Conservation (phyloP, 108 stramenopile genomes). For the Conticribra weissflogii region DNA sequence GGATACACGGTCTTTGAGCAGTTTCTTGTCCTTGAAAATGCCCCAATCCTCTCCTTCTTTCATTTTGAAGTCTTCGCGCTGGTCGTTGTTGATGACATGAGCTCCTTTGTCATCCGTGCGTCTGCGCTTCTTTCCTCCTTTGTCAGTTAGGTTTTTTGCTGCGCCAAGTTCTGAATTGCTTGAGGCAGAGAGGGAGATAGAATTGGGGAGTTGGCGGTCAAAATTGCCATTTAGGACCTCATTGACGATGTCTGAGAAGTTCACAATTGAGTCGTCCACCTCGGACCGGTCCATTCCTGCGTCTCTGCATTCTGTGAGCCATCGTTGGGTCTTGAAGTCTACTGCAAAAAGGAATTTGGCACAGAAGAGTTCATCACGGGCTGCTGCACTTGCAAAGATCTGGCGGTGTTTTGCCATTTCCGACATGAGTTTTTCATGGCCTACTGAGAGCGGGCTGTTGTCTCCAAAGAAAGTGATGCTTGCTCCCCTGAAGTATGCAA, state of each 20-base stretch:
- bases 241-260: conserved; percentile 5
- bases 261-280: not conserved
- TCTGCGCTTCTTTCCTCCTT: no score
- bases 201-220: no score
- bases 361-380: not conserved
- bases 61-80: no score
- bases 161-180: no score
- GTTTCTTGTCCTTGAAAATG: no score
- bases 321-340: conserved; percentile 1
- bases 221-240: not conserved
- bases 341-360: conserved; percentile 11
- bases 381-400: not conserved
- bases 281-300: not conserved
- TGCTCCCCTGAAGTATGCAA: not conserved
- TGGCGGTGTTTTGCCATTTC: not conserved
- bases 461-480: not conserved
- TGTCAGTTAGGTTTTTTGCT: no score
- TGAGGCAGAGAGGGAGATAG: no score
- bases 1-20: no score
- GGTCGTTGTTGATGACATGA: no score
- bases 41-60: no score
- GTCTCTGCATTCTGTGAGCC: not conserved
- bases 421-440: not conserved
- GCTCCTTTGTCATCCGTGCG: no score
- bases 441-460: not conserved